phyloP scores from a whole-genome alignment of 83 land plant genomes.

The Thuja plicata region DNA sequence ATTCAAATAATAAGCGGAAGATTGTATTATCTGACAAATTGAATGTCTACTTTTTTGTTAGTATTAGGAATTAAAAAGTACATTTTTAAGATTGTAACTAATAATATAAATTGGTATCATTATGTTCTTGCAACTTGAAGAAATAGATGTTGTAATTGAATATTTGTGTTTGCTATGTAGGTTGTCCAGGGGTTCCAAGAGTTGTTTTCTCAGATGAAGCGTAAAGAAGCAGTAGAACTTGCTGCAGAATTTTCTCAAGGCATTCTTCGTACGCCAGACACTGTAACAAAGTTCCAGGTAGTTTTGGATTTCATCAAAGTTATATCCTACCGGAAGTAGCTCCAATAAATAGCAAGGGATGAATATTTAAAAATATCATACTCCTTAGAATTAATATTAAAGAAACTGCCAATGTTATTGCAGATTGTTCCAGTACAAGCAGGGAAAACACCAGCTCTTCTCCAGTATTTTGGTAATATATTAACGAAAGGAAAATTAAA shows the following conservation, averaged over 20 bases:
- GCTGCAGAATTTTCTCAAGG: constrained; percentile 99
- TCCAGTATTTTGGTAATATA: constrained; percentile 97
- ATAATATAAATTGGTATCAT: too few species aligned
- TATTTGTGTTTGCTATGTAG: too few species aligned
- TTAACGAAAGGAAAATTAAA: constrained; percentile 91
- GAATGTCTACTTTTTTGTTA: too few species aligned
- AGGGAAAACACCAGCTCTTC: constrained; percentile 94
- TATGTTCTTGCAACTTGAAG: too few species aligned
- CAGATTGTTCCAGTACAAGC: constrained; percentile 99
- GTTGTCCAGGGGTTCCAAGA: constrained; percentile 98
- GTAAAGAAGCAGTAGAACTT: constrained; percentile 99
- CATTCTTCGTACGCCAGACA: constrained; percentile 95
- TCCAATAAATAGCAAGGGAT: background rate
- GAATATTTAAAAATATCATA: background rate
- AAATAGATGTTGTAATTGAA: too few species aligned
- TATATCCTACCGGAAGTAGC: background rate
- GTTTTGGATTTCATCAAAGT: background rate
- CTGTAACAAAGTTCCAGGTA: constrained; percentile 98
- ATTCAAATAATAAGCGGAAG: too few species aligned
- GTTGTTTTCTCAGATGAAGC: constrained; percentile 93
- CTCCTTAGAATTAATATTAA: background rate
- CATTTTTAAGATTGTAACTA: too few species aligned
- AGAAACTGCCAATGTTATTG: constrained; percentile 6
- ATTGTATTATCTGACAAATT: too few species aligned
- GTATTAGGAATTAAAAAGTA: too few species aligned